A percentile compares a stretch with the other conserved stretches of the same genome.
These are phyloP conservation scores for Dictyophora rubrovolvata DNA, from an alignment of 768 basidiomycete species.

Conservation along the genomic window DNA sequence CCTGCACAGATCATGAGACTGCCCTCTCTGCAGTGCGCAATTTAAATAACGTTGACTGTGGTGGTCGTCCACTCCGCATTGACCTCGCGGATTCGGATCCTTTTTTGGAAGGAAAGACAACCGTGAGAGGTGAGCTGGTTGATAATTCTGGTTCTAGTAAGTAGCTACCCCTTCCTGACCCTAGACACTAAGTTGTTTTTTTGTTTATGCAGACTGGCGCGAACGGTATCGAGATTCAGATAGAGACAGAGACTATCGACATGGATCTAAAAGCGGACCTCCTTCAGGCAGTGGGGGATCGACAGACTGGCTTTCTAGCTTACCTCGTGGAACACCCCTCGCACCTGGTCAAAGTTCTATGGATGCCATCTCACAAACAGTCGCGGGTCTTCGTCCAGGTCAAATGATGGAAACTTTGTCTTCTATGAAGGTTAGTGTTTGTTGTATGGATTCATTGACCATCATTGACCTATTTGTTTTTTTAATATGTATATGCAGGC, in stretches of 20 bases:
- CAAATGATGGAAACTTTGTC: conserved; percentile 89
- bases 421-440: conserved; percentile 85
- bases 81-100: conserved; percentile 92
- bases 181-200: neutral
- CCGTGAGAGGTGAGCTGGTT: conserved; percentile 70
- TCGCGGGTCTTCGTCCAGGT: conserved; percentile 73
- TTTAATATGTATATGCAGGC: conserved; percentile 41
- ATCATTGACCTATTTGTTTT: too few species aligned
- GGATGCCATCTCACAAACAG: conserved; percentile 76
- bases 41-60: conserved; percentile 85
- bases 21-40: conserved; percentile 93
- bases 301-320: conserved; percentile 42
- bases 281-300: neutral
- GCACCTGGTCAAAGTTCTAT: conserved; percentile 60
- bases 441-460: conserved; percentile 10
- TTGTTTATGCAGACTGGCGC: conserved; percentile 24
- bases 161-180: neutral
- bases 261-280: neutral
- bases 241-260: conserved; percentile 30
- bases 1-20: conserved; percentile 74
- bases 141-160: conserved; percentile 28
- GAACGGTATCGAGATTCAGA: conserved; percentile 44
- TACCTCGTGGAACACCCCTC: conserved; percentile 72
- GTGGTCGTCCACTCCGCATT: conserved; percentile 86
- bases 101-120: conserved; percentile 83